A percentile compares a stretch with the other conserved stretches of the same genome.
Conservation (phyloP, 768 basidiomycete genomes). For the Pisolithus sp. region DNA sequence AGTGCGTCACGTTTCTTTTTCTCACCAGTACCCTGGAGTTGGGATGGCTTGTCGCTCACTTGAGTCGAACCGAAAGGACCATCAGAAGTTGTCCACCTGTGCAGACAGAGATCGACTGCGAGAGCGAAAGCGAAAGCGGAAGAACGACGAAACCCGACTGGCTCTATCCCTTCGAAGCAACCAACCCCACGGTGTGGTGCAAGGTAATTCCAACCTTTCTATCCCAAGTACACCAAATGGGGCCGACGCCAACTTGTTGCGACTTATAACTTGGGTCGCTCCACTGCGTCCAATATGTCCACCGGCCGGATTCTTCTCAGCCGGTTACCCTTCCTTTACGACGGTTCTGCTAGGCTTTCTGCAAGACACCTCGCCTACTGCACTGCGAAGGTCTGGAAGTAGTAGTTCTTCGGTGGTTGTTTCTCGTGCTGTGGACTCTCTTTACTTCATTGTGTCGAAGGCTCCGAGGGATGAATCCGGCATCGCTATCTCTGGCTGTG, state of each 20-base stretch:
- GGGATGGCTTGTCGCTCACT: background rate
- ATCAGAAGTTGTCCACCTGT: background rate
- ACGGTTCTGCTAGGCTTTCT: background rate
- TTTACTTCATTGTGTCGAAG: background rate
- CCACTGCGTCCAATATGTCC: background rate
- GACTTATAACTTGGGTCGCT: background rate
- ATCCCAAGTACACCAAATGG: background rate
- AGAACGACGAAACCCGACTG: too few species aligned
- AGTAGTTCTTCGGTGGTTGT: background rate
- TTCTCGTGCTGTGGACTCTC: constrained; percentile 7
- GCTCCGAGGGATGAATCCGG: background rate
- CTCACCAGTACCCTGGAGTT: background rate
- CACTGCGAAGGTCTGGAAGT: background rate
- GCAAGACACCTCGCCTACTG: background rate
- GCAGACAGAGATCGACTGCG: too few species aligned
- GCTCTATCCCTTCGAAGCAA: too few species aligned
- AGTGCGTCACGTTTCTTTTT: background rate
- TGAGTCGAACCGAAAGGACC: background rate
- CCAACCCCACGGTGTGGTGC: too few species aligned
- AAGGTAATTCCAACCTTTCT: too few species aligned
- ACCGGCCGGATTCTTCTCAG: background rate
- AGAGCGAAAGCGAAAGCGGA: too few species aligned
- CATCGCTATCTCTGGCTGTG: background rate
- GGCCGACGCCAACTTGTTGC: background rate
- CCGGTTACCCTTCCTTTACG: background rate